Base-by-base conservation (phyloP, 257 asterid genomes). In the Lantana camara region DNA sequence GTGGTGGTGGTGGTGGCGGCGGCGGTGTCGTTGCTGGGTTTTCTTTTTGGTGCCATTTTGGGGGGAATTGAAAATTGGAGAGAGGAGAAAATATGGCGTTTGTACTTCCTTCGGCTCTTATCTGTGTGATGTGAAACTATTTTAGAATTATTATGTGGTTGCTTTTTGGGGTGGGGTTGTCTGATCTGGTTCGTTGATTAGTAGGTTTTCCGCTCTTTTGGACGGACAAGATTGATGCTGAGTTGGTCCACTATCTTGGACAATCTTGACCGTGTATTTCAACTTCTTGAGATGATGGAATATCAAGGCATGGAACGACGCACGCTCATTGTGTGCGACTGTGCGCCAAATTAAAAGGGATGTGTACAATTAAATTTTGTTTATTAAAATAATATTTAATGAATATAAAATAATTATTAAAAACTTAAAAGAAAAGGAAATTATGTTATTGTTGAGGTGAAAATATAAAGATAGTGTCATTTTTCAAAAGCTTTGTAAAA, bases 121-220 rank as follows among this genome's bases (percentile, higher is more conserved):
- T 19, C 9, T 11, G 29, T 9, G 13, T 24, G 50, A 23, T 17
- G 6, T 41, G 61, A 22, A 1, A 19, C 40, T 41, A 38, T 57
- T 57, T 57, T 20, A 14, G 6, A 44, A n/a, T 8, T 8, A n/a
- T 61, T 27, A 20, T 19, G 32, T 14, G 49, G 50, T 9, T 5
- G 29, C 37, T 53, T 6, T 48, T 38, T 34, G 20, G 64, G 64
- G 57, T 61, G 50, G 9, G 14, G 22, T 24, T 8, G 62, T 4
- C 0, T 54, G 16, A 67, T 60, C 60, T 47, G 45, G 17, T 3
- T 2, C 78, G 79, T 73, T 67, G 20, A 45, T 55, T 66, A 16
- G 17, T 22, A 2, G 0, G 13, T 70, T 73, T 85, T 86, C 88
- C 95, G 88, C 86, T 46, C 70, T 73, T 79, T 83, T 75, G 11